Conservation (phyloP, 495 filamentous ascomycete genomes). For the Thermothielavioides terrestris region DNA sequence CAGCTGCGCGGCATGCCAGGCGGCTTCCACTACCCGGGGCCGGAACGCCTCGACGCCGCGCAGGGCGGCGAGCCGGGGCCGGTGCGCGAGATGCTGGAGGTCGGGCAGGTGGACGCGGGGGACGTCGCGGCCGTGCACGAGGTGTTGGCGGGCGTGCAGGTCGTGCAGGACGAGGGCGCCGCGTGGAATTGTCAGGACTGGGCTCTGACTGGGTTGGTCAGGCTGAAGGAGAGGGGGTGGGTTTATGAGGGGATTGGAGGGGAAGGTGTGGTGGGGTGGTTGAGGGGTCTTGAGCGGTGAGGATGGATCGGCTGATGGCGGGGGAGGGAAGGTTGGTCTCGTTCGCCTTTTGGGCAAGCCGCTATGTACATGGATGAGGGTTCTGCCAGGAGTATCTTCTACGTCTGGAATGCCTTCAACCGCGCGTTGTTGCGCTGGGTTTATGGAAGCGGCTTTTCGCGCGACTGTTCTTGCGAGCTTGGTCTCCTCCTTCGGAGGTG, state of each 20-base stretch:
- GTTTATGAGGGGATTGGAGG: neutral
- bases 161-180: neutral
- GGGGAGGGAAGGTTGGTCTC: no score
- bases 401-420: no score
- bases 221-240: neutral
- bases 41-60: neutral
- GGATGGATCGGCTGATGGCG: neutral
- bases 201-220: neutral
- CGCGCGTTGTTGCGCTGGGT: no score
- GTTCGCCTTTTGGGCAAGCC: no score
- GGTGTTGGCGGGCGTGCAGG: neutral
- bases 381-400: no score
- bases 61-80: neutral
- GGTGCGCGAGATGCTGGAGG: neutral
- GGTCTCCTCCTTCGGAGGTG: no score
- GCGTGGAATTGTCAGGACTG: conserved; percentile 5
- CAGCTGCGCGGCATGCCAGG: conserved; percentile 1
- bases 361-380: no score
- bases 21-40: neutral
- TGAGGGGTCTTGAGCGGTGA: neutral
- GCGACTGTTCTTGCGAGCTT: no score
- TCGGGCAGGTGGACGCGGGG: neutral
- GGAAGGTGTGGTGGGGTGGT: neutral
- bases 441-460: no score
- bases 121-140: neutral